A percentile compares a stretch with the other conserved stretches of the same genome.
Evolutionary conservation across 1,284 basidiomycete species (phyloP).

Genomic region (Rhodotorula sp.): DNA sequence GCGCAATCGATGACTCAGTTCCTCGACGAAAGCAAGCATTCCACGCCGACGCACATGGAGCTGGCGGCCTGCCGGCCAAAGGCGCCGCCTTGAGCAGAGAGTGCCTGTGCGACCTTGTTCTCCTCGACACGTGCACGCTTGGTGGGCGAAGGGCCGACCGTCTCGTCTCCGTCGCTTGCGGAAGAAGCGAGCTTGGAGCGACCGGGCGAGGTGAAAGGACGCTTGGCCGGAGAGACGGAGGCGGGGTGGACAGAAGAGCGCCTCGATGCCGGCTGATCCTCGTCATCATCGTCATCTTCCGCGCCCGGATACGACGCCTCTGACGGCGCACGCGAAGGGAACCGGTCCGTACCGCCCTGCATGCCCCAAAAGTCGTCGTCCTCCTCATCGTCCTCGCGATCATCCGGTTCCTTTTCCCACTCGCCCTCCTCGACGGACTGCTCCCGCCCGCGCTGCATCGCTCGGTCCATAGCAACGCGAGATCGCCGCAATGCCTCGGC

Average conservation of each 20-base stretch:
- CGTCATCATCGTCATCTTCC: not conserved
- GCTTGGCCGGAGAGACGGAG: constrained; percentile 15
- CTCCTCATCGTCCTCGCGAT: constrained; percentile 34
- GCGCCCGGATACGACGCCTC: constrained; percentile 5
- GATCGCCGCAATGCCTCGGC: constrained; percentile 25
- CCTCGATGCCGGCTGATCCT: not conserved
- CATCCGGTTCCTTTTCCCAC: constrained; percentile 32
- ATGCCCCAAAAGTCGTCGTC: constrained; percentile 29
- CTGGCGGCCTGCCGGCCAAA: not conserved
- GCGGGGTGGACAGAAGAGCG: not conserved
- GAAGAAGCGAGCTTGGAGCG: not conserved
- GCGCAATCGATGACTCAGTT: not conserved
- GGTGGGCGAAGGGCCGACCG: not conserved
- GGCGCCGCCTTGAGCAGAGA: not conserved
- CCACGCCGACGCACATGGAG: not conserved
- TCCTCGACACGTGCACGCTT: not conserved
- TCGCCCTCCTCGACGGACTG: constrained; percentile 28
- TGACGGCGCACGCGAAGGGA: not conserved
- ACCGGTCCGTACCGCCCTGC: constrained; percentile 12
- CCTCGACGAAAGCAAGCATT: too few species aligned
- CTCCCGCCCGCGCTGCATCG: constrained; percentile 23
- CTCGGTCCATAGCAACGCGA: constrained; percentile 18
- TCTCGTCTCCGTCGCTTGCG: not conserved
- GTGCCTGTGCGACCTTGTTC: not conserved
- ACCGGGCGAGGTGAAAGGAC: not conserved